Base-by-base conservation (phyloP, 1,139 yeast species). In the Casaregolazyma suthepensis region DNA sequence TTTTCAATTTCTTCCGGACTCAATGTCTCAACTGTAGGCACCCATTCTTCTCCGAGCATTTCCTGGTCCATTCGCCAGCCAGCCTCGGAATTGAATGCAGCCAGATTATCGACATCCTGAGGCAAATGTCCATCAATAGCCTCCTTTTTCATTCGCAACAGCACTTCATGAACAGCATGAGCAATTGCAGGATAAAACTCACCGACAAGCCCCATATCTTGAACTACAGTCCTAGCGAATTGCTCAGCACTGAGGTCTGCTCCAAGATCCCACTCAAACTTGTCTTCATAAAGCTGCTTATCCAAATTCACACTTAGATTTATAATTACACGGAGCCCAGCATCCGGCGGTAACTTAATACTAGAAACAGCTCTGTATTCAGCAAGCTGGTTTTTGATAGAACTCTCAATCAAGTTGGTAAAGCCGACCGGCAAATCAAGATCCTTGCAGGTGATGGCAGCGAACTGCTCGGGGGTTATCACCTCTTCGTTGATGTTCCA, bases 1-100 rank as follows among this genome's bases (percentile, higher is more conserved):
- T 87, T 86, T 66, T 91, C 98, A 55, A 93, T 89, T 71, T 93
- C 99, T 78, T 93, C 91, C 49, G 89, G 93, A 1, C 95, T 83
- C 57, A 93, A 76, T 7, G 82, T 80, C 69, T 91, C 98, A 2
- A 93, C 85, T 40, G 83, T 78, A 12, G 99, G 99, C 52, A 87
- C 85, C 96, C 97, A 93, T 40, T 82, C 86, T 50, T 84, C 89
- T 46, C 89, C 88, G 44, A 80, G 68, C 57, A 75, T 71, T 56
- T 79, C 83, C 35, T 75, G 76, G 59, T 84, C 88, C 51, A 81
- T 72, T 56, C 93, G 74, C 59, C 84, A 71, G 48, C 91, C 91
- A 17, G 87, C 85, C 53, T 77, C 77, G 43, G 74, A 75, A 7
- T 81, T 83, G 60, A 77, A 79, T 0, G 82, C 83, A 0, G 85